Evolutionary conservation across 805 yeast genomes (phyloP).

Genomic region (Babjeviella inositovora): DNA sequence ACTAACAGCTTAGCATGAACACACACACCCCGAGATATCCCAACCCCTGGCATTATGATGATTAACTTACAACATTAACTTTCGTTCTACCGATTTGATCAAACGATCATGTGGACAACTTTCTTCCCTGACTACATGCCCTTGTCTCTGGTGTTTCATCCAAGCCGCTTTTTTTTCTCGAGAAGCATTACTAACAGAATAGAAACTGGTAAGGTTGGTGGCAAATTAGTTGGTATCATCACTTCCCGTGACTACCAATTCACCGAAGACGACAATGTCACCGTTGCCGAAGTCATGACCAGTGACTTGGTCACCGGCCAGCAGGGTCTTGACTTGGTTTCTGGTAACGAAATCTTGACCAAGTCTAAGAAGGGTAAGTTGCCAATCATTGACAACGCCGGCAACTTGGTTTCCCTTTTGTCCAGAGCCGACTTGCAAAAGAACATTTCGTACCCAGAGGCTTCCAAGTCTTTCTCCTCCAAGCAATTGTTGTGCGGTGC

Average conservation of each 20-base stretch:
- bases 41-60: conserved; percentile 25
- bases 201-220: conserved; percentile 80
- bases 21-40: no score
- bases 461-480: conserved; percentile 83
- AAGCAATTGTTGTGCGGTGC: conserved; percentile 98
- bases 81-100: conserved; percentile 99
- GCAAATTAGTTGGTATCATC: conserved; percentile 86
- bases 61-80: conserved; percentile 48
- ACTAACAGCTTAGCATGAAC: no score
- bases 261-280: conserved; percentile 52
- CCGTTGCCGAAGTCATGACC: conserved; percentile 78
- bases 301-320: conserved; percentile 71
- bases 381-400: conserved; percentile 72
- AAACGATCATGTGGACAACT: conserved; percentile 90
- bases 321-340: conserved; percentile 64
- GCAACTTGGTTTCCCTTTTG: conserved; percentile 71
- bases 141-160: conserved; percentile 1
- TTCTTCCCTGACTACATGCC: conserved; percentile 19
- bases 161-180: neutral
- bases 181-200: conserved; percentile 5
- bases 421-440: conserved; percentile 96
- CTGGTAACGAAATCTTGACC: conserved; percentile 86
- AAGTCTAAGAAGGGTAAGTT: conserved; percentile 93
- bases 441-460: conserved; percentile 85
- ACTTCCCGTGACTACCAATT: conserved; percentile 97